Evolutionary conservation across 306 rosid species (phyloP), one percentile per base, ranked within the genome.

Genomic region (Phaseolus lunatus): DNA sequence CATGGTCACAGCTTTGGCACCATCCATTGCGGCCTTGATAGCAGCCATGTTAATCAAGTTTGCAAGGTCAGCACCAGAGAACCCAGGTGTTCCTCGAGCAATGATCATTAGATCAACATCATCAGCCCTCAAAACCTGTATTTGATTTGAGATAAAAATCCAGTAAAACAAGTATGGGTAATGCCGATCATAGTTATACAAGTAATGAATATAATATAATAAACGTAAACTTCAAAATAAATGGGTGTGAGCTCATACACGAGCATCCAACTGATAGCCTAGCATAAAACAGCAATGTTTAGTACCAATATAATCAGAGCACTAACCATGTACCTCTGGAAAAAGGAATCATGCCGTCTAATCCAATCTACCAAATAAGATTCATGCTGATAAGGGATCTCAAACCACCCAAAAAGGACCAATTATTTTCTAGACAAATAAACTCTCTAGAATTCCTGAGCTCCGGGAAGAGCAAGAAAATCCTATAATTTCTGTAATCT

Each of bases 21-120:
- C 98, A n/a, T 93, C 92, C 92, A 89, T 93, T n/a, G 98, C 98
- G 48, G 97, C 95, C 89, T 89, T 89, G 39, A 91, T 80, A 33
- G 98, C 98, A 67, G 93, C 97, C 22, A 93, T 83, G 29, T 93
- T 91, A 67, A 93, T 81, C 75, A 93, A 80, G 84, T 93, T 93
- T 7, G 98, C 93, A 63, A 93, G 95, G 59, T 93, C 98, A 13
- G 98, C 98, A 41, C 98, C 98, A 0, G 97, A 91, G 83, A 91
- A 93, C 44, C 97, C 95, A 3, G 93, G 89, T 31, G 98, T 93
- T 79, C 93, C 98, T 67, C 96, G 81, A 20, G 97, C 98, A 78
- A 93, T 80, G 65, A 89, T 82, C 88, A 73, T 84, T 84, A 86
- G 53, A 82, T 93, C 93, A 52, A 91, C 97, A 68, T 91, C 97